Evolutionary conservation across 768 basidiomycete species (phyloP), one percentile per base, ranked within the genome.

Genomic region (Pleurotus salmoneostramineus): DNA sequence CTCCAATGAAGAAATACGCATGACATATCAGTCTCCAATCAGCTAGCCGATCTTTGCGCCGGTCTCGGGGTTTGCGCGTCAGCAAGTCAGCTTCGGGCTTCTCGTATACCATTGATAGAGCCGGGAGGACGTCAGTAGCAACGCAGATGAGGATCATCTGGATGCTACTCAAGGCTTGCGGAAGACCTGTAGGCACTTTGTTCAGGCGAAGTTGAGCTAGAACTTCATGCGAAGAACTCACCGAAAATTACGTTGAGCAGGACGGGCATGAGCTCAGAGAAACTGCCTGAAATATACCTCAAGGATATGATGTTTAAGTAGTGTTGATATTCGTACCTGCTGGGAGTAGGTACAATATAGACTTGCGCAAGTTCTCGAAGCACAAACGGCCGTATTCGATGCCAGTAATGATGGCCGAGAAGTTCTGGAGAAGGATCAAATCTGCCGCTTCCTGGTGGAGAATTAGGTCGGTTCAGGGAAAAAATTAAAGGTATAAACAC

Each of bases 321-420:
- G 59, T 60, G 21, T 27, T 33, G 36, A n/a, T 2, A 12, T 6
- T 7, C 52, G 17, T 21, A 64, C 80, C 79, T 43, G 78, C 80
- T 6, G 79, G 78, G 43, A 81, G 67, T 11, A 81, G 68, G 56
- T 82, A 80, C n/a, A 82, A 60, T 4, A 78, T 76, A 12, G 78
- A 71, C 72, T 85, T 81, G 72, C 82, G 78, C 35, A 88, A 71
- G 62, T 88, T 88, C 64, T 86, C 84, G 63, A 81, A 87, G 14
- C 83, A 81, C 11, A 85, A 73, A 37, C 84, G 81, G 60, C 87
- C 87, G 66, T 86, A 85, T 67, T 84, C 76, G 62, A 88, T 80
- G 1, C 83, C 87, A 45, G 77, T 77, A 50, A 84, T 75, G 59
- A 88, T 87, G 1, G 84, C 82, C 1, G 83, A 81, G 62, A 89